Base-by-base conservation (phyloP, 1,284 basidiomycete genomes). In the Pyrrhoderma noxium region DNA sequence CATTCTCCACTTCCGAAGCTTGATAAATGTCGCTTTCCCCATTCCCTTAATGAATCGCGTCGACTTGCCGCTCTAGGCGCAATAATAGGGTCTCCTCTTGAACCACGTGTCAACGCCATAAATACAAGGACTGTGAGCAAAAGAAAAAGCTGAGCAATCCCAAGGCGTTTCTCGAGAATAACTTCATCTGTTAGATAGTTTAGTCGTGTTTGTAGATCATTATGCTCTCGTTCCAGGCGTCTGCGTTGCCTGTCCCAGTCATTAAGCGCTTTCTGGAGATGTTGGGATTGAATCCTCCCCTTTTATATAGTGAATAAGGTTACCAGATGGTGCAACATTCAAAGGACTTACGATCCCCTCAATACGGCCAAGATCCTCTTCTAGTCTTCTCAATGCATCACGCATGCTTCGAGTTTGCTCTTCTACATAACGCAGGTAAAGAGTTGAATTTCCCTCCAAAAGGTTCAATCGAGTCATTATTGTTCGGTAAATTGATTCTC, bases 401-500 rank as follows among this genome's bases (percentile, higher is more conserved):
- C 90, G 75, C 34, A 96, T 76, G 34, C 82, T 79, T 18, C 77
- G 71, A 0, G 85, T 88, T 64, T 96, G 94, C 62, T 95, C 92
- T 61, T 95, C 92, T 21, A 96, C 84, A 64, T 96, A 99, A 16
- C 84, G 77, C 45, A 85, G 78, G 48, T 92, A 88, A 1, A 98
- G 72, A 0, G 90, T 93, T 38, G 92, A 87, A 62, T 96, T 96
- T 5, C 78, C 77, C 64, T 99, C 95, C 3, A 99, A 76, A 4
- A 82, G 81, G 4, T 79, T 80, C 11, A 99, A 76, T 1, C 93
- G 84, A 58, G 97, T 95, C 80, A 93, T 93, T 60, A 99, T 99
- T 8, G 88, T 91, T 8, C 93, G 85, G 62, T 96, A 99, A 61
- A 99, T 95, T 0, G 92, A 95, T 66, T 99, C 93, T n/a, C 90